Conservation (phyloP, 352 stramenopile genomes). For the Globisporangium lucens region DNA sequence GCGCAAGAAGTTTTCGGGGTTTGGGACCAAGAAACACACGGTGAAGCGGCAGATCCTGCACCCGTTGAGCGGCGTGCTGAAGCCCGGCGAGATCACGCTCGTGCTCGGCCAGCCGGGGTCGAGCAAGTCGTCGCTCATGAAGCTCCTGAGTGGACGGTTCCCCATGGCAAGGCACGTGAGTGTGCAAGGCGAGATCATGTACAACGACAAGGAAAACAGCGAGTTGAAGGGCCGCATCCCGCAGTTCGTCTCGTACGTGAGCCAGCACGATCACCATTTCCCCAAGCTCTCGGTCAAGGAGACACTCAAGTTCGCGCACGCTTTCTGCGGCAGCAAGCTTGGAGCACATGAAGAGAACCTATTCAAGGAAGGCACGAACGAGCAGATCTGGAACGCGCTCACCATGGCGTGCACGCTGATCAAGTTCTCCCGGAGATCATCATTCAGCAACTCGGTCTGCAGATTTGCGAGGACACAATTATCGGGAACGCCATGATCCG, state of each 20-base stretch:
- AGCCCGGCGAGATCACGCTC: constrained; percentile 26
- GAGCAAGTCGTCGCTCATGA: constrained; percentile 29
- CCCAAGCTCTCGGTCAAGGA: constrained; percentile 26
- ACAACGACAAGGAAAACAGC: constrained; percentile 16
- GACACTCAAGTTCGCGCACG: constrained; percentile 27
- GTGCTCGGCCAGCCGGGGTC: constrained; percentile 25
- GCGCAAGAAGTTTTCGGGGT: neutral
- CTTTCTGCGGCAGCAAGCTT: constrained; percentile 23
- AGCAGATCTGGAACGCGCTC: constrained; percentile 22
- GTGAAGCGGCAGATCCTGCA: constrained; percentile 23
- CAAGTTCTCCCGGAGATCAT: constrained; percentile 30
- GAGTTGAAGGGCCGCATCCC: constrained; percentile 18
- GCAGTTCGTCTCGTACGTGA: constrained; percentile 27
- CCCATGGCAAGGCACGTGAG: constrained; percentile 15
- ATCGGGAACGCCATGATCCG: constrained; percentile 40
- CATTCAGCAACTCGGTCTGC: constrained; percentile 26
- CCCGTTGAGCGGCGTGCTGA: constrained; percentile 20
- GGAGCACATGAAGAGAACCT: constrained; percentile 31
- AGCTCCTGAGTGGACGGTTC: constrained; percentile 21
- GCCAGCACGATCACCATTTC: constrained; percentile 22
- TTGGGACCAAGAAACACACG: constrained; percentile 14
- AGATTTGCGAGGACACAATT: constrained; percentile 38
- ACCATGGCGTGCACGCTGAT: constrained; percentile 10
- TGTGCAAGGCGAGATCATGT: constrained; percentile 18
- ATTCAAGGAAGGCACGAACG: constrained; percentile 24